These are phyloP conservation scores for Gloeopeniophorella convolvens DNA, from an alignment of 768 basidiomycete species.

Conservation along the genomic window DNA sequence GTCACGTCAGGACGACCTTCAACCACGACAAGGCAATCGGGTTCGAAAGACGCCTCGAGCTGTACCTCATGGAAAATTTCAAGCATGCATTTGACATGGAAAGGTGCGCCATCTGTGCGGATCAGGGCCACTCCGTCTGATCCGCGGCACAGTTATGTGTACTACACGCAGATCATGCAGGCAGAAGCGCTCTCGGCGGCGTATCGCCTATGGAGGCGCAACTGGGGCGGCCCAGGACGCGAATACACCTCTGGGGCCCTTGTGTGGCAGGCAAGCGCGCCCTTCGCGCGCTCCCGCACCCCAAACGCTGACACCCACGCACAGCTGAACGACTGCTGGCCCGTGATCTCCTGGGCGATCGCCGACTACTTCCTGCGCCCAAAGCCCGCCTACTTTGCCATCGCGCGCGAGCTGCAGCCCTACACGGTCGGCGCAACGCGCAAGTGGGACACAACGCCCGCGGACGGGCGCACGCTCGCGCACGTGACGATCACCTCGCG, in stretches of 20 bases:
- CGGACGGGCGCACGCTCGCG: constrained; percentile 57
- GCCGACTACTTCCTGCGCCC: constrained; percentile 91
- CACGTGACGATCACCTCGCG: constrained; percentile 57
- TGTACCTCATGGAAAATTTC: constrained; percentile 93
- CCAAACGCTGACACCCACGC: neutral
- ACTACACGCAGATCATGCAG: constrained; percentile 96
- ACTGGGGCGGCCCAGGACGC: constrained; percentile 82
- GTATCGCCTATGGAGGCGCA: constrained; percentile 85
- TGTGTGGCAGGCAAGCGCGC: constrained; percentile 78
- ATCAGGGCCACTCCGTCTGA: constrained; percentile 7
- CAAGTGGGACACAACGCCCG: constrained; percentile 56
- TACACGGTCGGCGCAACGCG: constrained; percentile 83
- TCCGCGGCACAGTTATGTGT: constrained; percentile 61
- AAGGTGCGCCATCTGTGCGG: constrained; percentile 41
- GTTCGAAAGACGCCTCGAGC: constrained; percentile 77
- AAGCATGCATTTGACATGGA: constrained; percentile 84
- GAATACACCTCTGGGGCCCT: constrained; percentile 88
- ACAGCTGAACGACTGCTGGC: constrained; percentile 90
- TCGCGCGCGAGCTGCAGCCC: constrained; percentile 76
- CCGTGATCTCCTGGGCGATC: constrained; percentile 90
- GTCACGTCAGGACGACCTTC: constrained; percentile 44
- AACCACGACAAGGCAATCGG: constrained; percentile 93
- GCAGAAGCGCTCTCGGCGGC: constrained; percentile 85
- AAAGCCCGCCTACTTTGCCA: constrained; percentile 84
- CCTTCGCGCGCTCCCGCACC: neutral